Base-by-base conservation (phyloP, 768 basidiomycete genomes). In the Tylopilus plumbeoviolaceoides region DNA sequence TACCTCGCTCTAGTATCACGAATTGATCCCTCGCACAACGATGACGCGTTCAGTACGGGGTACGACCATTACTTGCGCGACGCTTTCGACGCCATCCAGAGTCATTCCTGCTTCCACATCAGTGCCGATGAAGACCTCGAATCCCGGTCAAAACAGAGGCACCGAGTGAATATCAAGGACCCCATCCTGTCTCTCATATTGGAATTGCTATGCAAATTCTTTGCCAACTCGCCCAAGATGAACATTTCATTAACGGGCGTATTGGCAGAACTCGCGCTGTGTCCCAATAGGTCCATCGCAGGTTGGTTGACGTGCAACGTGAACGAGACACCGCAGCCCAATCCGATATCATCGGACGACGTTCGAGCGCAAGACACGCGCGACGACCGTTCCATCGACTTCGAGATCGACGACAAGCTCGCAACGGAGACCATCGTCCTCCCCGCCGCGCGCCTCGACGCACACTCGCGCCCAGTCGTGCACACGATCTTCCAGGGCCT, bases 191-290 rank as follows among this genome's bases (percentile, higher is more conserved):
- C 83, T 3, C 71, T 79, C 23, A 63, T 95, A 45, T 78, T 97
- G 42, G 83, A 87, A 48, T 79, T 79, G 28, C 67, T 95, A 31
- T 73, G 87, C 47, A 76, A 75, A 53, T 95, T 98, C 77, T 91
- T 97, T 69, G 80, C 81, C 14, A 92, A 95, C 58, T 77, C 87
- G 0, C 84, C 94, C 12, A 89, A 94, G 58, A 83, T 80, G 68
- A 98, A 98, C 65, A 82, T 98, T 48, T 87, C 88, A 0, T 70
- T 98, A 56, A 97, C 91, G 4, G 90, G 90, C 20, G 81, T 86
- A 5, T 71, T 97, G 31, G 84, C 90, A 4, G 81, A 84, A 11
- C 72, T 98, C 17, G 91, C 91, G 0, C 73, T 85, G n/a, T 90
- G 92, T 63, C 91, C 95, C 4, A 78, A 90, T 64, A 81, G 94